Percentiles rank a stretch among this genome's conserved stretches.
These are phyloP conservation scores for Globisporangium mamillatum DNA, from an alignment of 352 stramenopile species.

Conservation along the genomic window DNA sequence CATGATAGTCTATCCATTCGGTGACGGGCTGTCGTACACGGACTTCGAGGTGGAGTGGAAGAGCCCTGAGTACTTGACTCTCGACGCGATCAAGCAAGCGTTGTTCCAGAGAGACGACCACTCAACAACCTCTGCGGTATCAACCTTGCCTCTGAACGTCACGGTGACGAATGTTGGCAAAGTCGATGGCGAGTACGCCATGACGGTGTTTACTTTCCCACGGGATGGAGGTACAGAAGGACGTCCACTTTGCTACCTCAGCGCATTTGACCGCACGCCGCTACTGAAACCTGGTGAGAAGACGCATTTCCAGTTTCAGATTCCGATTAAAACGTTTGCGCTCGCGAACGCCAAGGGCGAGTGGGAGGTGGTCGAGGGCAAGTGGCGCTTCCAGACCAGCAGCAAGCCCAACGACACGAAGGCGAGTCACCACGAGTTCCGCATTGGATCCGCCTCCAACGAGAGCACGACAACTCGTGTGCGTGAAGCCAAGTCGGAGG, in stretches of 20 bases:
- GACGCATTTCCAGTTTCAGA: slow-evolving; percentile 26
- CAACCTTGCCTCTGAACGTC: slow-evolving; percentile 24
- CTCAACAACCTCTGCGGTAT: slow-evolving; percentile 11
- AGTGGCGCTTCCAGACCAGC: slow-evolving; percentile 36
- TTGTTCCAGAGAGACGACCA: slow-evolving; percentile 8
- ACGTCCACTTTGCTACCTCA: slow-evolving; percentile 45
- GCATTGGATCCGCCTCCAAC: slow-evolving; percentile 8
- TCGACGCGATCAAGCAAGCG: slow-evolving; percentile 13
- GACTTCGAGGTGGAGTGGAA: slow-evolving; percentile 51
- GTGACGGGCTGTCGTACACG: slow-evolving; percentile 79
- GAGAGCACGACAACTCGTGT: neutral
- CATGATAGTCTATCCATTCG: slow-evolving; percentile 67
- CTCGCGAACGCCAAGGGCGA: slow-evolving; percentile 36
- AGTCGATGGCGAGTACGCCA: slow-evolving; percentile 34
- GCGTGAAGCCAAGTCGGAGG: neutral
- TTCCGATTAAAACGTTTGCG: slow-evolving; percentile 38
- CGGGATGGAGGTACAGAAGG: slow-evolving; percentile 27
- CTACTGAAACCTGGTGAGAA: slow-evolving; percentile 27
- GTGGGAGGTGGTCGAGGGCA: slow-evolving; percentile 33
- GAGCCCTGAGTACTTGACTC: slow-evolving; percentile 15
- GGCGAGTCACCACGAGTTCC: slow-evolving; percentile 27
- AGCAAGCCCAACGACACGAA: neutral
- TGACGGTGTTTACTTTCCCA: slow-evolving; percentile 39
- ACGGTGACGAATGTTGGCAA: slow-evolving; percentile 45
- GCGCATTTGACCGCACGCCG: slow-evolving; percentile 52